Evolutionary conservation across 768 basidiomycete genomes (phyloP).

Genomic region (Tricholoma saponaceum): DNA sequence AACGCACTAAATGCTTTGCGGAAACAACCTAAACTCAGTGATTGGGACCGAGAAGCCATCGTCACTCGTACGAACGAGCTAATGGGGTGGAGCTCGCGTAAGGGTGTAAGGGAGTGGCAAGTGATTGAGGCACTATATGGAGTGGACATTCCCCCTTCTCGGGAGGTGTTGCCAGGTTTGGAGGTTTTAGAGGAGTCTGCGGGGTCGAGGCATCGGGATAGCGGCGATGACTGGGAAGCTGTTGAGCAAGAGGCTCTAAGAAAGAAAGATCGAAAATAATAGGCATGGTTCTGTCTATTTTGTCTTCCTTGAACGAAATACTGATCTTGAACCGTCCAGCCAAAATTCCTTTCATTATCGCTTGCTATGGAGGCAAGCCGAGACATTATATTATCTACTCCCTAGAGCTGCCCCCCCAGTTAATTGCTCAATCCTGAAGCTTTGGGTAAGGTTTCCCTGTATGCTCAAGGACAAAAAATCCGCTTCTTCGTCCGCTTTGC

Average conservation of each 20-base stretch:
- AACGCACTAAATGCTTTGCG: constrained; percentile 19
- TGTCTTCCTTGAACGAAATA: not conserved
- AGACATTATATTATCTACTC: not conserved
- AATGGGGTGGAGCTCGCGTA: constrained; percentile 24
- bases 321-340: not conserved
- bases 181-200: constrained; percentile 41
- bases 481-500: constrained; percentile 33
- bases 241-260: not conserved
- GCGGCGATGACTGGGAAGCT: not conserved
- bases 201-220: not conserved
- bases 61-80: not conserved
- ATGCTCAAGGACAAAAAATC: constrained; percentile 51
- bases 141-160: constrained; percentile 25
- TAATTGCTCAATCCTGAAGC: constrained; percentile 27
- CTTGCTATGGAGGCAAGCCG: not conserved
- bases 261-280: not conserved
- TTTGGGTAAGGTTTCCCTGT: constrained; percentile 35
- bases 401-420: not conserved
- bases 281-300: not conserved
- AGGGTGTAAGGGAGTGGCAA: constrained; percentile 32
- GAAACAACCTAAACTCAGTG: constrained; percentile 32
- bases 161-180: constrained; percentile 35
- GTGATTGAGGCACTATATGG: constrained; percentile 55
- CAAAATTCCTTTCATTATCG: not conserved
- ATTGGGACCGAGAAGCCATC: constrained; percentile 27